Conservation (phyloP, 2,329 filamentous ascomycete species). For the Aspergillus proliferans region DNA sequence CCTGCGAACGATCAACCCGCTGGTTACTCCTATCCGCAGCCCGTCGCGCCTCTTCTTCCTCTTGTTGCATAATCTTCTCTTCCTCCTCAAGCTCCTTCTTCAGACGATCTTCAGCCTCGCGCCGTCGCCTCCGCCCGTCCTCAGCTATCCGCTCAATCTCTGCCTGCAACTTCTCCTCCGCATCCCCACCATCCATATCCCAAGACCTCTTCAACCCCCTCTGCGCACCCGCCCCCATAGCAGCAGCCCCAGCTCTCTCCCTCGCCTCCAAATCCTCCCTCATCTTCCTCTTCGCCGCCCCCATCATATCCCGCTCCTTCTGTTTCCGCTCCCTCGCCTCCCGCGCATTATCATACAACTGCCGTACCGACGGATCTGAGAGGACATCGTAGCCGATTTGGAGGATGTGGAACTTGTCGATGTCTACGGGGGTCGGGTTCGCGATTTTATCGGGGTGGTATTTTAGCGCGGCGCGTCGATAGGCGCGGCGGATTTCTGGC, state of each 20-base stretch:
- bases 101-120: slow-evolving; percentile 42
- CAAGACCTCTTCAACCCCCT: slow-evolving; percentile 56
- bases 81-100: slow-evolving; percentile 42
- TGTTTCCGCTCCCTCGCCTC: slow-evolving; percentile 64
- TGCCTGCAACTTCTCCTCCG: slow-evolving; percentile 45
- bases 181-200: slow-evolving; percentile 33
- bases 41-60: slow-evolving; percentile 40
- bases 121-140: slow-evolving; percentile 47
- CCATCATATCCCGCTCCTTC: slow-evolving; percentile 66
- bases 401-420: slow-evolving; percentile 76
- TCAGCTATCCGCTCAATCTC: slow-evolving; percentile 50
- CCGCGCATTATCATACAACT: slow-evolving; percentile 71
- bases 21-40: slow-evolving; percentile 26
- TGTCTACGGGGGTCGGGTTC: slow-evolving; percentile 58
- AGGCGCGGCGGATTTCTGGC: slow-evolving; percentile 74
- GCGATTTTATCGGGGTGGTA: slow-evolving; percentile 91
- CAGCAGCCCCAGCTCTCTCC: slow-evolving; percentile 52
- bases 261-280: slow-evolving; percentile 79
- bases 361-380: slow-evolving; percentile 61
- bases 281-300: slow-evolving; percentile 66
- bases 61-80: slow-evolving; percentile 30
- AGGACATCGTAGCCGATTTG: slow-evolving; percentile 84
- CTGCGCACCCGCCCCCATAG: slow-evolving; percentile 30
- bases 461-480: slow-evolving; percentile 77
- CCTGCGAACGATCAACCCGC: slow-evolving; percentile 28